A percentile compares a stretch with the other conserved stretches of the same genome.
Conservation (phyloP, 805 yeast genomes). For the Pichia kluyveri region DNA sequence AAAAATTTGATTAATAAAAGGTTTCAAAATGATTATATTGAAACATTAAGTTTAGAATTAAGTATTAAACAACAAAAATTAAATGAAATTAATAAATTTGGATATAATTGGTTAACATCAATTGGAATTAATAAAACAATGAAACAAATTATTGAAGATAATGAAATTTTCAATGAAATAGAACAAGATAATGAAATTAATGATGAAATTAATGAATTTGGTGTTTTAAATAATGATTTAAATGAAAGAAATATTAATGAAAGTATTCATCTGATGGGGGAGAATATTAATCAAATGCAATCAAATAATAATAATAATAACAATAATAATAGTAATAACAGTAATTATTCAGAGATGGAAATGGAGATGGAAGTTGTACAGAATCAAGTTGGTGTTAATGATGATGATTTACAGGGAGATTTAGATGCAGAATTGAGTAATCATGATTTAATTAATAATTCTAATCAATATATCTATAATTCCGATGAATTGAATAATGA, state of each 20-base stretch:
- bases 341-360: too few relatives aligned
- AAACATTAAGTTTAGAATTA: conserved; percentile 10
- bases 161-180: background rate
- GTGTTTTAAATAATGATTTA: background rate
- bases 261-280: conserved; percentile 10
- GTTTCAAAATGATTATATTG: conserved; percentile 4
- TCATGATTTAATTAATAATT: conserved; percentile 19
- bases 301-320: background rate
- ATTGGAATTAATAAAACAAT: conserved; percentile 43
- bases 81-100: conserved; percentile 8
- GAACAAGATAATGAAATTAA: conserved; percentile 4
- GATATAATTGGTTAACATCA: conserved; percentile 33
- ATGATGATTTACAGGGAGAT: conserved; percentile 19
- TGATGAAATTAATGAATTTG: background rate
- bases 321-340: background rate
- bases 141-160: conserved; percentile 25
- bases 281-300: conserved; percentile 11
- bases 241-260: background rate
- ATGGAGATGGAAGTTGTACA: too few relatives aligned
- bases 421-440: conserved; percentile 40
- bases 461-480: background rate
- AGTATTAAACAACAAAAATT: conserved; percentile 8
- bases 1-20: background rate
- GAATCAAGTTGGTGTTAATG: conserved; percentile 4
- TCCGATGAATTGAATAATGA: conserved; percentile 20